These are phyloP conservation scores for Passalora sequoiae DNA, from an alignment of 2,329 filamentous ascomycete genomes.

Conservation along the genomic window DNA sequence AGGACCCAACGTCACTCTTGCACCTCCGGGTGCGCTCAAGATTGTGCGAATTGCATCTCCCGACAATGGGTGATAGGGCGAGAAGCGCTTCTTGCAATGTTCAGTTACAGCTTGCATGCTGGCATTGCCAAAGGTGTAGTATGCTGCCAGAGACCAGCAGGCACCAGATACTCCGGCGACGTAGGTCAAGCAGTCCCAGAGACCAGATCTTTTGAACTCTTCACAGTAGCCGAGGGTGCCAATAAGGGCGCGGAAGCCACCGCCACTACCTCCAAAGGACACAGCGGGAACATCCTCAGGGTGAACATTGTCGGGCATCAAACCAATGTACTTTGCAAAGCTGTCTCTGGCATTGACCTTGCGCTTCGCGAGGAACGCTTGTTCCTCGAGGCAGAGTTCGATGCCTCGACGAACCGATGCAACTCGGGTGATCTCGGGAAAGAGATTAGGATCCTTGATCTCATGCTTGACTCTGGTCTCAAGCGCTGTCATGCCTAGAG, in stretches of 20 bases:
- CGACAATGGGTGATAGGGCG: conserved; percentile 33
- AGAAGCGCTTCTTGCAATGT: conserved; percentile 32
- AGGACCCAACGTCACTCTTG: conserved; percentile 29
- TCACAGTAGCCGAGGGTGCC: conserved; percentile 28
- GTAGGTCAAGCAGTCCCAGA: conserved; percentile 33
- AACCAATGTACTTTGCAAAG: conserved; percentile 31
- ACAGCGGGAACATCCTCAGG: conserved; percentile 32
- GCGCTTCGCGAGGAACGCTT: conserved; percentile 23
- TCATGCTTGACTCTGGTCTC: conserved; percentile 28
- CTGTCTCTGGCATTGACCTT: conserved; percentile 24
- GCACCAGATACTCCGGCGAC: conserved; percentile 32
- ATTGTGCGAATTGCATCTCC: conserved; percentile 30
- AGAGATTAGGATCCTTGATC: conserved; percentile 24
- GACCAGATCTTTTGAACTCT: conserved; percentile 28
- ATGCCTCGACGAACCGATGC: conserved; percentile 30
- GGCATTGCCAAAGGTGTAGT: conserved; percentile 31
- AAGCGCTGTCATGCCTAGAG: conserved; percentile 24
- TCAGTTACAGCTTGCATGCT: conserved; percentile 30
- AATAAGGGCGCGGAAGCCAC: conserved; percentile 32
- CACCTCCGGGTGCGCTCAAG: conserved; percentile 26
- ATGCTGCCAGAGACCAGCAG: conserved; percentile 32
- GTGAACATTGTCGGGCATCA: conserved; percentile 27
- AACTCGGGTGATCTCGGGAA: conserved; percentile 28
- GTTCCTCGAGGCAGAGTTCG: conserved; percentile 29
- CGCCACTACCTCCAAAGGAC: conserved; percentile 32